Conservation (phyloP, 2,329 filamentous ascomycete species). For the Fusarium azukiicola region DNA sequence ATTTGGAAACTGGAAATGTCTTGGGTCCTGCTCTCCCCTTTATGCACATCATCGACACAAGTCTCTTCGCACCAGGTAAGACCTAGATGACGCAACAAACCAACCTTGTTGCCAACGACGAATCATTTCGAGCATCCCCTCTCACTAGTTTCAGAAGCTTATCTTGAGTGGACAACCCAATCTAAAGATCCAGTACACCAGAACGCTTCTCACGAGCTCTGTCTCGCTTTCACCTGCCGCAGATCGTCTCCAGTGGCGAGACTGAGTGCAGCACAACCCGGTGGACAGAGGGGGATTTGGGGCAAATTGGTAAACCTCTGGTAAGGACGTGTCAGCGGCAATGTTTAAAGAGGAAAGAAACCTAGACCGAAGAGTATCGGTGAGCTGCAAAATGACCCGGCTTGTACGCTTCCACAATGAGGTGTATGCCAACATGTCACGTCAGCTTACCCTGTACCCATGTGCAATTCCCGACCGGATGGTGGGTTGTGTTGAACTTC, state of each 20-base stretch:
- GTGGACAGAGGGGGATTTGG: no score
- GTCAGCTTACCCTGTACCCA: no score
- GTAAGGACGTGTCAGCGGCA: no score
- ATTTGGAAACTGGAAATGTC: neutral
- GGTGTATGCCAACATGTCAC: no score
- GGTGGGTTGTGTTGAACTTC: no score
- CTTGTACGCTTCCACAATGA: no score
- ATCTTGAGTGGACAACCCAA: neutral
- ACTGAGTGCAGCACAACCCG: no score
- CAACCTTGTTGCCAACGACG: neutral
- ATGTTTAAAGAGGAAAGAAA: no score
- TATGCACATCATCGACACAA: neutral
- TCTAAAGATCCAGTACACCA: neutral
- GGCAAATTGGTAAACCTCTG: no score
- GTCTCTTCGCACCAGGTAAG: neutral
- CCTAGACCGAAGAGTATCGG: no score
- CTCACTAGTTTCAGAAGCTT: neutral
- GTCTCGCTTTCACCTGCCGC: slow-evolving; percentile 5
- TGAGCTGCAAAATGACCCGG: no score
- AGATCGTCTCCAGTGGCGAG: neutral
- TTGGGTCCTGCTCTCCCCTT: neutral
- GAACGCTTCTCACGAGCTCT: neutral
- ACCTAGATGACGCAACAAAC: neutral
- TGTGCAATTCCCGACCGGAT: no score
- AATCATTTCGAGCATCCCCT: neutral